Evolutionary conservation across 2,329 filamentous ascomycete genomes (phyloP), one percentile per base, ranked within the genome.

Genomic region (Zymoseptoria passerinii): DNA sequence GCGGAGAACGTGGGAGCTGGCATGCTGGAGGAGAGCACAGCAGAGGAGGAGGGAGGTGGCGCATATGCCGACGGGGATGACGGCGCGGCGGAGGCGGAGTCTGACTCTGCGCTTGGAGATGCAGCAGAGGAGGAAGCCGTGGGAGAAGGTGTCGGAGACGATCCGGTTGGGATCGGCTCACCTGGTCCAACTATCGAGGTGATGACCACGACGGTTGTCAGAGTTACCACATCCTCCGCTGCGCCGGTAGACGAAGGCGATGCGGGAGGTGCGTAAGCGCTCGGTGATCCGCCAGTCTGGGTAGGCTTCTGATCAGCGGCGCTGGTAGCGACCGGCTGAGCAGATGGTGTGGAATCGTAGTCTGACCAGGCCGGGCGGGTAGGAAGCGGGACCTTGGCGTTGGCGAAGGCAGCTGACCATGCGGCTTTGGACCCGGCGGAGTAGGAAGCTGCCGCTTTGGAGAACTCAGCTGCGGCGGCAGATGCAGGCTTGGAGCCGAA

Each of bases 401-500:
- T 56, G 19, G 59, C 55, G 40, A 62, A 65, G 9, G 63, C 61
- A n/a, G 55, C 54, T 18, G 48, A 52, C 56, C 57, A 62, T 1
- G 58, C 63, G 7, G 54, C 27, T 4, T 57, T 56, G 5, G 61
- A 58, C 8, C 54, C 58, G n/a, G 58, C 50, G 0, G 63, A 55
- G 54, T 65, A 65, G 1, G 55, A 58, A 13, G 60, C 56, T 2
- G 62, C 60, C 10, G 61, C 63, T 10, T 56, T 51, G 28, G 55
- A 55, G 29, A 59, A 62, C 13, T 48, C 50, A 3, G 55, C 52
- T 19, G 58, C 57, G 13, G 55, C 58, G 23, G 60, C 53, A 4
- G 60, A 61, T 28, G 63, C 63, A 54, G 63, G 61, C 6, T 60
- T 60, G 13, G 58, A 35, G 9, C 63, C 63, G 56, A 65, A 65